These are phyloP conservation scores for Cryptosporidium sp. DNA, from an alignment of 169 alveolate species.

Conservation along the genomic window DNA sequence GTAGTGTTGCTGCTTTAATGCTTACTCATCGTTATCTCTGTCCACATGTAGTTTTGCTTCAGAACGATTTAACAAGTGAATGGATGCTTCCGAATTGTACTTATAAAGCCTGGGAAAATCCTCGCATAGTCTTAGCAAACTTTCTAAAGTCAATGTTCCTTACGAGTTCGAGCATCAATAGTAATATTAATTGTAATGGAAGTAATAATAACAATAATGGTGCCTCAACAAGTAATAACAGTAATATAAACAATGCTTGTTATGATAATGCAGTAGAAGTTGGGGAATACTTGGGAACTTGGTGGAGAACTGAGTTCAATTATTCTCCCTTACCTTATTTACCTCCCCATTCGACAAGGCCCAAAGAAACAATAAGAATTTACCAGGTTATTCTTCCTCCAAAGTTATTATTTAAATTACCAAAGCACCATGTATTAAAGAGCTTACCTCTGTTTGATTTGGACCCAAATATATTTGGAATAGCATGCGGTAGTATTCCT, in stretches of 20 bases:
- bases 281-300: conserved; percentile 81
- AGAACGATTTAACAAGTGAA: conserved; percentile 74
- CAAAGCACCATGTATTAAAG: conserved; percentile 76
- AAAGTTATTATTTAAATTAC: conserved; percentile 76
- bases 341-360: conserved; percentile 83
- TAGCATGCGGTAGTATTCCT: conserved; percentile 79
- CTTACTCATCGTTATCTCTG: conserved; percentile 78
- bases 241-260: conserved; percentile 27
- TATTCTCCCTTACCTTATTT: conserved; percentile 79
- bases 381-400: conserved; percentile 81
- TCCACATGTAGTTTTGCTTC: conserved; percentile 80
- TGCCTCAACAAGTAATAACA: not conserved
- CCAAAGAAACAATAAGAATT: conserved; percentile 79
- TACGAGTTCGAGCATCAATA: not conserved
- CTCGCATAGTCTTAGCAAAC: conserved; percentile 77
- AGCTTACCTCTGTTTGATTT: conserved; percentile 80
- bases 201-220: not conserved
- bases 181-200: not conserved
- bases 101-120: conserved; percentile 81
- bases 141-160: conserved; percentile 67
- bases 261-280: conserved; percentile 75
- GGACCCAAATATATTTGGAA: conserved; percentile 76
- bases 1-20: conserved; percentile 80
- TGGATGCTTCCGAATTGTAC: conserved; percentile 77
- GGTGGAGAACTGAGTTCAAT: conserved; percentile 82